A percentile compares a stretch with the other conserved stretches of the same genome.
These are phyloP conservation scores for Rhodofomes roseus DNA, from an alignment of 1,284 basidiomycete genomes.

Conservation along the genomic window DNA sequence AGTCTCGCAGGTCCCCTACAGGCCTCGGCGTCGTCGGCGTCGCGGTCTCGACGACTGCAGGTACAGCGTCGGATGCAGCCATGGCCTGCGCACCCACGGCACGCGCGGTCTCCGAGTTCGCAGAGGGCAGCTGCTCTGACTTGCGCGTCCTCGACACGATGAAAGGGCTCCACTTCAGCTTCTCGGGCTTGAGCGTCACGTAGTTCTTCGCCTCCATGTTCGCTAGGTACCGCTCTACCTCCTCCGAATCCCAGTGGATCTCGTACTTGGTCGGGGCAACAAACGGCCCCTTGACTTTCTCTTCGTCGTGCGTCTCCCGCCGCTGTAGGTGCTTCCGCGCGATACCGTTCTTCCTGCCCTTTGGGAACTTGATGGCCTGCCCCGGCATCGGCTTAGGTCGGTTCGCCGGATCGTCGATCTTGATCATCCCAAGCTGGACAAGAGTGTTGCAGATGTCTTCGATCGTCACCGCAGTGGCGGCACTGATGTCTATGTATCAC, in stretches of 20 bases:
- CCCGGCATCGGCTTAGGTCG: constrained; percentile 62
- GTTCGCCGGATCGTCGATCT: constrained; percentile 45
- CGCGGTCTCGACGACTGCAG: not conserved
- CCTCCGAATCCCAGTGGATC: constrained; percentile 72
- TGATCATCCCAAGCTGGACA: constrained; percentile 78
- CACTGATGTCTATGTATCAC: constrained; percentile 69
- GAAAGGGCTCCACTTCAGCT: constrained; percentile 95
- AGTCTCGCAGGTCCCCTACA: not conserved
- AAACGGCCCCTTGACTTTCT: constrained; percentile 48
- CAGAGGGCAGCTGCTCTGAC: constrained; percentile 34
- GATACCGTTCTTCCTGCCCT: constrained; percentile 63
- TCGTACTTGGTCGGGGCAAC: constrained; percentile 73
- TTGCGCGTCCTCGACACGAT: constrained; percentile 60
- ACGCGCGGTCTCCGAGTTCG: constrained; percentile 20
- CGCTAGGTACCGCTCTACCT: constrained; percentile 63
- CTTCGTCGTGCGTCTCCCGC: constrained; percentile 49
- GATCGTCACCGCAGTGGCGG: constrained; percentile 85
- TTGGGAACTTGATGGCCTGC: constrained; percentile 69
- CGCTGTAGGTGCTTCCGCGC: constrained; percentile 61
- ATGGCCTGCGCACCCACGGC: constrained; percentile 16
- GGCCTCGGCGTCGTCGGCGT: not conserved
- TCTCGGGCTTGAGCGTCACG: constrained; percentile 76
- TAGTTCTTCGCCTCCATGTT: constrained; percentile 83
- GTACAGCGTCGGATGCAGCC: not conserved
- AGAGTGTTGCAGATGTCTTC: constrained; percentile 87